Evolutionary conservation across 306 rosid species (phyloP).

Genomic region (Prunus fruticosa): DNA sequence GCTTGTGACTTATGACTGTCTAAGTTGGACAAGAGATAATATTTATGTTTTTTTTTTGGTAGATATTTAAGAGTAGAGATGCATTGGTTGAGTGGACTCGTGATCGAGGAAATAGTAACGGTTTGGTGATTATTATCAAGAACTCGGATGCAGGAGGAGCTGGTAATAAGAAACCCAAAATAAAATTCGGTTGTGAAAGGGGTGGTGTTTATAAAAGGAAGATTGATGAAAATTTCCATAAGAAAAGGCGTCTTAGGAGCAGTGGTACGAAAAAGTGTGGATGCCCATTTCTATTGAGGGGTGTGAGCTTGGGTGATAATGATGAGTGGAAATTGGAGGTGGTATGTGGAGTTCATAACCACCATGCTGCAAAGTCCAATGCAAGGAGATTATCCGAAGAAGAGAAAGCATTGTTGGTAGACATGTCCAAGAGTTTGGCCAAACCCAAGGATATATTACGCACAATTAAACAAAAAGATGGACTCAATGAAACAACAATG

Average conservation of each 20-base stretch:
- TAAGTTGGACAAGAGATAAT: neutral
- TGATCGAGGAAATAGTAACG: neutral
- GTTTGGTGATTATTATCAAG: slow-evolving; percentile 13
- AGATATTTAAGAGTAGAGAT: slow-evolving; percentile 4
- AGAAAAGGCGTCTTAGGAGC: neutral
- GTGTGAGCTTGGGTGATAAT: neutral
- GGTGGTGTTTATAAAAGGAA: neutral
- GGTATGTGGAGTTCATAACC: slow-evolving; percentile 5
- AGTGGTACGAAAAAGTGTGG: slow-evolving; percentile 9
- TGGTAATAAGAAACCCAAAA: neutral
- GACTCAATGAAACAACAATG: neutral
- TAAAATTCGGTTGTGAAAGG: slow-evolving; percentile 3
- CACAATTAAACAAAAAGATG: neutral
- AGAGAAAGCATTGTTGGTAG: slow-evolving; percentile 1
- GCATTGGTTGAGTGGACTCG: slow-evolving; percentile 4
- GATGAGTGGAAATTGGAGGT: slow-evolving; percentile 12
- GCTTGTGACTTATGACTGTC: neutral
- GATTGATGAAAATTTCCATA: neutral
- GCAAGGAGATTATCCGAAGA: neutral
- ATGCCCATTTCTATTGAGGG: slow-evolving; percentile 11
- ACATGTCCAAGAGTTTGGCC: neutral
- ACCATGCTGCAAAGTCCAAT: neutral
- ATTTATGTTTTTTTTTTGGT: neutral
- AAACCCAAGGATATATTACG: neutral
- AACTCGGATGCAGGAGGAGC: neutral